Evolutionary conservation across 306 rosid species (phyloP).

Genomic region (Dicorynia guianensis): DNA sequence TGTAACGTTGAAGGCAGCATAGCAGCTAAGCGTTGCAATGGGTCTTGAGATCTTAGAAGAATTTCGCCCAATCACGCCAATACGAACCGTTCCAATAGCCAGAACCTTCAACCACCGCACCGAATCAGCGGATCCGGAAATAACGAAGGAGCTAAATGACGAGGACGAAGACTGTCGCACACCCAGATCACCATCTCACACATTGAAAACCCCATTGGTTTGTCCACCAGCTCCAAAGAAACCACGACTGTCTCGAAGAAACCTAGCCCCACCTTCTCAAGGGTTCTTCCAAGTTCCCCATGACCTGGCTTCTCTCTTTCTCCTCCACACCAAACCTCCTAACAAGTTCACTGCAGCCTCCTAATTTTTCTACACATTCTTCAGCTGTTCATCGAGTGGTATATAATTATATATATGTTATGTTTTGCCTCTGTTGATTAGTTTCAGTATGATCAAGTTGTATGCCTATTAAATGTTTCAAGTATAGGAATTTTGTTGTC

Average conservation of each 20-base stretch:
- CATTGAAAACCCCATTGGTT: constrained; percentile 37
- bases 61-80: constrained; percentile 59
- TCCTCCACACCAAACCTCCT: constrained; percentile 38
- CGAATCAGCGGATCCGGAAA: constrained; percentile 4
- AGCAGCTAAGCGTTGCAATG: constrained; percentile 35
- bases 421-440: no score
- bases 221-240: constrained; percentile 81
- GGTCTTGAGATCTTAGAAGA: constrained; percentile 60
- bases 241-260: constrained; percentile 40
- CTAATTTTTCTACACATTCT: not conserved
- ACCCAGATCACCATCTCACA: constrained; percentile 51
- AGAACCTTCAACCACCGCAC: constrained; percentile 17
- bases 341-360: constrained; percentile 50
- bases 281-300: constrained; percentile 53
- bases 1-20: not conserved
- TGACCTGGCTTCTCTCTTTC: constrained; percentile 55
- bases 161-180: constrained; percentile 53
- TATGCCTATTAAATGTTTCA: no score
- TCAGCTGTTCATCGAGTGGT: not conserved
- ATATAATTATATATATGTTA: not conserved
- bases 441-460: no score
- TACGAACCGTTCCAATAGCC: constrained; percentile 34
- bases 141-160: constrained; percentile 24
- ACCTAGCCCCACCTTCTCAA: constrained; percentile 34
- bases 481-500: no score